Base-by-base conservation (phyloP, 2,329 filamentous ascomycete genomes). In the Amphichorda felina region DNA sequence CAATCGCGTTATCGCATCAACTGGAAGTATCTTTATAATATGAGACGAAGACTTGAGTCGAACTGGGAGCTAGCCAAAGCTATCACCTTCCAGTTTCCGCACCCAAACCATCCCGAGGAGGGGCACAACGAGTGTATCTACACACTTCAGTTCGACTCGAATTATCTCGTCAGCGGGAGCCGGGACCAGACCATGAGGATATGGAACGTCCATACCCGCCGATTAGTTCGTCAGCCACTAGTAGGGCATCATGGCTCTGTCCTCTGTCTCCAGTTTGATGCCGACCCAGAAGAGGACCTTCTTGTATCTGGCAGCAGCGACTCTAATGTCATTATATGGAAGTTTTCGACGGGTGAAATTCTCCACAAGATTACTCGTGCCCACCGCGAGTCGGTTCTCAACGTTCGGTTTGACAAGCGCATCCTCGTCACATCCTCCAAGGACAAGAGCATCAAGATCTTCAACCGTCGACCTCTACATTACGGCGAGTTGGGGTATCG, bases 381-480 rank as follows among this genome's bases (percentile, higher is more conserved):
- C 0, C 91, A 98, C 53, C 65, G 69, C 21, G 91, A 98, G 56
- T 94, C 89, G 0, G 88, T 98, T 0, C 65, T 98, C 13, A 96
- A 96, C 50, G 76, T 98, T 38, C 76, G 84, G 41, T 98, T 96
- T 45, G 88, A 96, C 51, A 80, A 85, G 44, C 75, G 85, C 8
- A 93, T 93, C 42, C 68, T 98, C 4, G 86, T 96, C 10, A 98
- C 91, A 1, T 96, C 91, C 50, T 96, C 89, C 33, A 98, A 98
- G 55, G 91, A 98, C 57, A 93, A 88, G 56, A 82, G 82, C 1
- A 94, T 98, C 66, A 95, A 95, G 57, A 79, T 98, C 14, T 98
- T 94, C 73, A 96, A 89, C 54, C 78, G 91, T 5, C 70, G 65
- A 14, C 66, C 76, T 14, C 62, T 94, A n/a, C 61, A 63, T 22